These are phyloP conservation scores for Hippophae tibetana DNA, from an alignment of 306 rosid species.

Conservation along the genomic window DNA sequence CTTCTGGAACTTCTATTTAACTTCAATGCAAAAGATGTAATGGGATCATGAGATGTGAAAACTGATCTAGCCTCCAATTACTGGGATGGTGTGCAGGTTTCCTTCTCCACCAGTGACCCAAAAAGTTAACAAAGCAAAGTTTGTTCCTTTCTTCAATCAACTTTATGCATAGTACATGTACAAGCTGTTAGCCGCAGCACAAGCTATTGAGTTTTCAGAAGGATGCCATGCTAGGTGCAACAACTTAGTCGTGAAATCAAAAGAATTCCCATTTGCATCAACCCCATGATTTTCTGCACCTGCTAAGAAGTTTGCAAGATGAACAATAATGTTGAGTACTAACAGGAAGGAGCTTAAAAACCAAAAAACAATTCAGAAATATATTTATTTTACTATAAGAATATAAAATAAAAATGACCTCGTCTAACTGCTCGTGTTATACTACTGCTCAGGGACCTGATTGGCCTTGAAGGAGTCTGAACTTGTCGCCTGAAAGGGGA, in stretches of 20 bases:
- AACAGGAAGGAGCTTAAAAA: not conserved
- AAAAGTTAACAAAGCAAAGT: too few relatives aligned
- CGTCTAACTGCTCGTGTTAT: slow-evolving; percentile 52
- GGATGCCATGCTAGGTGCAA: slow-evolving; percentile 77
- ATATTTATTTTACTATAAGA: not conserved
- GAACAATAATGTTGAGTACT: not conserved
- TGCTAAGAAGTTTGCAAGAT: slow-evolving; percentile 10
- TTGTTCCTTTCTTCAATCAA: slow-evolving; percentile 1
- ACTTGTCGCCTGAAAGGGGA: slow-evolving; percentile 43
- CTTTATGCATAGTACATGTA: slow-evolving; percentile 56
- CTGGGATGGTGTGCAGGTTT: too few relatives aligned
- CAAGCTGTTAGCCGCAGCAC: slow-evolving; percentile 70
- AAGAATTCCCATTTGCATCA: slow-evolving; percentile 48
- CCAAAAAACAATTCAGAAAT: not conserved
- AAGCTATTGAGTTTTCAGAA: slow-evolving; percentile 53
- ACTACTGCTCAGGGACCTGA: slow-evolving; percentile 41
- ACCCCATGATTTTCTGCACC: slow-evolving; percentile 45
- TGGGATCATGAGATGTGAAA: too few relatives aligned
- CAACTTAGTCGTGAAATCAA: slow-evolving; percentile 53
- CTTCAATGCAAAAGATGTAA: too few relatives aligned
- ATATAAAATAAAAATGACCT: slow-evolving; percentile 24
- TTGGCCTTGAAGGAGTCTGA: slow-evolving; percentile 49
- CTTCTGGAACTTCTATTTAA: too few relatives aligned
- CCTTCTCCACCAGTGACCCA: too few relatives aligned
- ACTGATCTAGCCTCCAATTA: too few relatives aligned